Evolutionary conservation across 768 basidiomycete genomes (phyloP), one percentile per base, ranked within the genome.

Genomic region (Termitomyces heimii): DNA sequence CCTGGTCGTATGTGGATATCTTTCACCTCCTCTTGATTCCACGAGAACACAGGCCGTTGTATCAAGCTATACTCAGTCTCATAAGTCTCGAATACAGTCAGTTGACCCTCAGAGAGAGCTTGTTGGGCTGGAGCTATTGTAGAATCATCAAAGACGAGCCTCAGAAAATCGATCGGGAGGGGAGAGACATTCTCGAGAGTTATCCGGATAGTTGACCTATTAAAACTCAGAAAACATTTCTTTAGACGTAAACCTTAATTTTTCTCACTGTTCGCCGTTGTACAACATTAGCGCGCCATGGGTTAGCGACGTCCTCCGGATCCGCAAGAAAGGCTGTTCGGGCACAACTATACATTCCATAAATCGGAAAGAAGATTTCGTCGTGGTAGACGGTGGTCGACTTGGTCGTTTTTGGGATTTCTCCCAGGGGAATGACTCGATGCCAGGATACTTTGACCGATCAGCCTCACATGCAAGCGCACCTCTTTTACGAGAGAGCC

Each of bases 221-320:
- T 45, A 48, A 54, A 52, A 43, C 1, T 31, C 39, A 47, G 59
- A 52, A 55, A 39, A 31, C 55, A 48, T 26, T 4, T 10, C 18
- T 51, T 31, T 40, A 24, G 51, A 6, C 16, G 16, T 60, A 37
- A 22, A 60, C 26, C 24, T 28, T 40, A n/a, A 29, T 40, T 55
- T 10, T 16, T 73, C 85, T 58, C 60, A 94, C 95, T 74, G 85
- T 75, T 99, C 97, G 34, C 97, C 97, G 48, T 96, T 84, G 66
- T 96, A 98, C 51, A 98, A 75, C 92, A 97, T 96, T 26, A 98
- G 75, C 0, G 95, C 93, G 1, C 93, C 94, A 63, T 97, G 94
- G 1, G 90, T 95, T 22, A 97, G 73, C n/a, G 91, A 92, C 16
- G 88, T 91, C 66, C 91, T 77, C 55, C 91, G 81, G 68, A 99